Conservation (phyloP, 2,329 filamentous ascomycete species). For the Cladosporium cucumerinum region DNA sequence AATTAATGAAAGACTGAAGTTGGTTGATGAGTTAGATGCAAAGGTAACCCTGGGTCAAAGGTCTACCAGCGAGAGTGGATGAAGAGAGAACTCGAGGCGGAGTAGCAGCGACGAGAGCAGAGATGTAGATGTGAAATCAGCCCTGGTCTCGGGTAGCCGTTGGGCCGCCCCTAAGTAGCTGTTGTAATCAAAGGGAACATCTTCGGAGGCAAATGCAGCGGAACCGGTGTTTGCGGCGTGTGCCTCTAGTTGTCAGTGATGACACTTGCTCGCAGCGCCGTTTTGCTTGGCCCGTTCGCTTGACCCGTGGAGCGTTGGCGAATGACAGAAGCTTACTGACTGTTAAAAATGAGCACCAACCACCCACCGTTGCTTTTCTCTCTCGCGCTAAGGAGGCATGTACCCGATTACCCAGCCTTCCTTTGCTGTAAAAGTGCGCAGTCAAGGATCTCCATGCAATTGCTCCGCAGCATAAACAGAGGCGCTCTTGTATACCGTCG, state of each 20-base stretch:
- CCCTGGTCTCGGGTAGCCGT: constrained; percentile 12
- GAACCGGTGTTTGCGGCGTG: constrained; percentile 5
- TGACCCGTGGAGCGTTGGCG: constrained; percentile 9
- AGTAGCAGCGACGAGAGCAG: constrained; percentile 1
- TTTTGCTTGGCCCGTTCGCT: constrained; percentile 5
- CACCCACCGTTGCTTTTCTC: constrained; percentile 1
- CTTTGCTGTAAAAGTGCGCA: background rate
- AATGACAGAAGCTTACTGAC: constrained; percentile 10
- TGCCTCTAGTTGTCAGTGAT: constrained; percentile 11
- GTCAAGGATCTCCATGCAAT: background rate
- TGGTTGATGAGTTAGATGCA: background rate
- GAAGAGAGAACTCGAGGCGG: background rate
- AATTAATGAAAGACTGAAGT: constrained; percentile 14
- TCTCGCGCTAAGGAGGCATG: background rate
- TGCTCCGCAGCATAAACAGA: background rate
- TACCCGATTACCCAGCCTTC: constrained; percentile 7
- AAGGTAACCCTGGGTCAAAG: constrained; percentile 7
- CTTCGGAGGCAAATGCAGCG: background rate
- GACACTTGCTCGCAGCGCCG: constrained; percentile 6
- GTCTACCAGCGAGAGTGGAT: constrained; percentile 2
- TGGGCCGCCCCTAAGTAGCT: constrained; percentile 11
- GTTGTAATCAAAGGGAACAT: constrained; percentile 15
- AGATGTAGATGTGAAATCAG: constrained; percentile 8
- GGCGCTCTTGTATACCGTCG: background rate
- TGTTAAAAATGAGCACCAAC: constrained; percentile 3